These are phyloP conservation scores for Ammopiptanthus mongolicus DNA, from an alignment of 306 rosid species.

Conservation along the genomic window DNA sequence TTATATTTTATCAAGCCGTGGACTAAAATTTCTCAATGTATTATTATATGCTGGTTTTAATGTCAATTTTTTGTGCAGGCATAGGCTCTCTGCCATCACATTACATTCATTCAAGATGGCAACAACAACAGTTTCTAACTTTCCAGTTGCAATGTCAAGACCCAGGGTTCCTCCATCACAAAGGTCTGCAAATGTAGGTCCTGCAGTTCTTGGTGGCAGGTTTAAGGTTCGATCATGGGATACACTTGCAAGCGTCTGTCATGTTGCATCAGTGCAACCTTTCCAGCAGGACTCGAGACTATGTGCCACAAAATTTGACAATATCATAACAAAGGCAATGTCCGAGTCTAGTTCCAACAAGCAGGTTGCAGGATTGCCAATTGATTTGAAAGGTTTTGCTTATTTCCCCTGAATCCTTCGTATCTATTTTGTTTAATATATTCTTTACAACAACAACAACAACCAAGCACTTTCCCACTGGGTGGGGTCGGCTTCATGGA, in stretches of 20 bases:
- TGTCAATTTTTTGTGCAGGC: constrained; percentile 25
- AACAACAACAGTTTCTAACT: constrained; percentile 58
- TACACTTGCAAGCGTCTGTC: constrained; percentile 57
- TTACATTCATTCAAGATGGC: constrained; percentile 49
- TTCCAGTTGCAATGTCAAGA: constrained; percentile 57
- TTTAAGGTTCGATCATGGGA: constrained; percentile 38
- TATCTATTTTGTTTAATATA: neutral
- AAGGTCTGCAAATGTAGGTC: constrained; percentile 27
- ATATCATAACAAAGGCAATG: constrained; percentile 52
- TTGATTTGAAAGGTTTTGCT: constrained; percentile 67
- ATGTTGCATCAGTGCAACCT: constrained; percentile 45
- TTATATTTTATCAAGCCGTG: neutral
- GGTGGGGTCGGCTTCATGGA: too few relatives aligned
- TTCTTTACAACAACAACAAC: too few relatives aligned
- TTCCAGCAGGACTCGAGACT: constrained; percentile 37
- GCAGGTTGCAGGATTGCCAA: constrained; percentile 68
- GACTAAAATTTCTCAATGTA: neutral
- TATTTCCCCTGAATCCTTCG: neutral
- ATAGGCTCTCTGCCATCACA: constrained; percentile 22
- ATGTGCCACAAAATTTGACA: constrained; percentile 33
- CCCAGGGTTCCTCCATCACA: constrained; percentile 46
- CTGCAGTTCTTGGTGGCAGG: constrained; percentile 31
- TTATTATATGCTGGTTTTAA: constrained; percentile 3
- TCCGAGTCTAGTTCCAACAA: constrained; percentile 47
- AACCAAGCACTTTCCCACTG: too few relatives aligned